Evolutionary conservation across 768 basidiomycete genomes (phyloP).

Genomic region (Mycena leptocephala): DNA sequence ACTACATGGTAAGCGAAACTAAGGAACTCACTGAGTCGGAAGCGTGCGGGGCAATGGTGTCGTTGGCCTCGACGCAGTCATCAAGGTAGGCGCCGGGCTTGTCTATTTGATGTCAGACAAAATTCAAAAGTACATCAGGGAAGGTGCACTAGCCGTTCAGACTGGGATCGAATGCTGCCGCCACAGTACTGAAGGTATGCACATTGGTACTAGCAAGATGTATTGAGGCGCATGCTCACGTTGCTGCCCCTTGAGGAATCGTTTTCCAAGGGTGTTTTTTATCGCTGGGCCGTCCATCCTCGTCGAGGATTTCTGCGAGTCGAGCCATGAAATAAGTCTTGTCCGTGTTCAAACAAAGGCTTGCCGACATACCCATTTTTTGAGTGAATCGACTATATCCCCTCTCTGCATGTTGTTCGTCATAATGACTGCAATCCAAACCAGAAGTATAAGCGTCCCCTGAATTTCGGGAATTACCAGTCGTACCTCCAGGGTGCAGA

Average conservation of each 20-base stretch:
- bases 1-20: not conserved
- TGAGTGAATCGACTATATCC: not conserved
- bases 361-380: not conserved
- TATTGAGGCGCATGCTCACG: not conserved
- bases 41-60: not conserved
- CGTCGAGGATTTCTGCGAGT: not conserved
- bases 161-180: conserved; percentile 24
- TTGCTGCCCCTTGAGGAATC: conserved; percentile 22
- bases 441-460: too few species aligned
- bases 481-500: conserved; percentile 18
- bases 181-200: conserved; percentile 1
- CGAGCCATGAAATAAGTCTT: too few species aligned
- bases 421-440: not conserved
- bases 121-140: too few species aligned
- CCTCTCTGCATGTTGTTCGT: not conserved
- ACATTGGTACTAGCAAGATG: not conserved
- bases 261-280: conserved; percentile 10
- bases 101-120: not conserved
- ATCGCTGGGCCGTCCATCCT: not conserved
- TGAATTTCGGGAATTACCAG: too few species aligned
- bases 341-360: too few species aligned
- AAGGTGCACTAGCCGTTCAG: conserved; percentile 8
- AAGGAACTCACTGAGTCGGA: conserved; percentile 4
- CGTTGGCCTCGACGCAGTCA: conserved; percentile 9
- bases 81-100: conserved; percentile 13